Conservation (phyloP, 2,329 filamentous ascomycete genomes). For the Tolypocladium album region DNA sequence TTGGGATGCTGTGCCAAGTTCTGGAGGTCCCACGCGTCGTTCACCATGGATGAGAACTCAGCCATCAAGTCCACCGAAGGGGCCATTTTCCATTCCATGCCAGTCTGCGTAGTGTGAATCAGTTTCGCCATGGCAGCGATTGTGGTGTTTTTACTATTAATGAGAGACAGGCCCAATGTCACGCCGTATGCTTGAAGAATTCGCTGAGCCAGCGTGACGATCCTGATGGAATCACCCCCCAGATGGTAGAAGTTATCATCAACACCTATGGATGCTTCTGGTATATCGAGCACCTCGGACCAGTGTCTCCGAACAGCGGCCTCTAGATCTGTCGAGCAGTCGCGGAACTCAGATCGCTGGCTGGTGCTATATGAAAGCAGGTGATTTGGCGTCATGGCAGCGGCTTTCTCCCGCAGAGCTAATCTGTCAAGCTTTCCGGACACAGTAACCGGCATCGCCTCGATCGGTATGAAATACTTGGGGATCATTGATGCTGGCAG, state of each 20-base stretch:
- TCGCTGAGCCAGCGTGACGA: background rate
- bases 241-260: conserved; percentile 8
- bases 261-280: conserved; percentile 3
- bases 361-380: background rate
- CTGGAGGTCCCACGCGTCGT: background rate
- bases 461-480: conserved; percentile 25
- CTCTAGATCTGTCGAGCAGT: conserved; percentile 6
- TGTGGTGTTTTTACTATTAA: background rate
- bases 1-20: background rate
- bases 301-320: conserved; percentile 7
- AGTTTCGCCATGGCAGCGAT: background rate
- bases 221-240: conserved; percentile 7
- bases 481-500: conserved; percentile 14
- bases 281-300: conserved; percentile 5
- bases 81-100: background rate
- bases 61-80: background rate
- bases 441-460: conserved; percentile 19
- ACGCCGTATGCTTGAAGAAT: background rate
- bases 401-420: background rate
- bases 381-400: background rate
- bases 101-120: background rate
- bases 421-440: conserved; percentile 4
- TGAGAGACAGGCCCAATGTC: background rate
- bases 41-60: background rate
- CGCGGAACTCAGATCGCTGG: background rate